A percentile compares a stretch with the other conserved stretches of the same genome.
Evolutionary conservation across 768 basidiomycete species (phyloP).

Genomic region (Holtermanniella nyarrowii): DNA sequence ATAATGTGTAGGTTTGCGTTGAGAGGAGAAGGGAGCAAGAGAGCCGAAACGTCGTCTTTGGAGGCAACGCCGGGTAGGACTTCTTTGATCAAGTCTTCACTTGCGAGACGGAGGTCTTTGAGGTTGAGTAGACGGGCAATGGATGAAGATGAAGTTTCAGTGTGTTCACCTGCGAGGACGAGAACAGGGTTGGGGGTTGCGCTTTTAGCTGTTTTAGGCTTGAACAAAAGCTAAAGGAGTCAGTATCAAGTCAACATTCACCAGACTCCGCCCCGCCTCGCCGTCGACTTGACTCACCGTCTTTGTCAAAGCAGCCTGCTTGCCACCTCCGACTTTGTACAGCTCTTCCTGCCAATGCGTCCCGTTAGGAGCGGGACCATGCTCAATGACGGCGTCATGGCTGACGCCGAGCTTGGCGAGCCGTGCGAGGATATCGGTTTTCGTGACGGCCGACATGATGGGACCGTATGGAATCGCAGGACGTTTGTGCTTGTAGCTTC

Average conservation of each 20-base stretch:
- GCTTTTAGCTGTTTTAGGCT: slow-evolving; percentile 89
- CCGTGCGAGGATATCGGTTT: slow-evolving; percentile 24
- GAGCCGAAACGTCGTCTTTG: slow-evolving; percentile 76
- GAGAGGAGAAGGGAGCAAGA: slow-evolving; percentile 59
- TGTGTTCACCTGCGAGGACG: slow-evolving; percentile 71
- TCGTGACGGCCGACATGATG: slow-evolving; percentile 24
- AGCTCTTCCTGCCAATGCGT: slow-evolving; percentile 68
- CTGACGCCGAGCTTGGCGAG: slow-evolving; percentile 23
- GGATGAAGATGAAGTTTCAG: slow-evolving; percentile 67
- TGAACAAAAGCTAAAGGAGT: slow-evolving; percentile 63
- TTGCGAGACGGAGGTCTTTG: slow-evolving; percentile 78
- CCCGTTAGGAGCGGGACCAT: slow-evolving; percentile 58
- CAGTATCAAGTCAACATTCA: background rate
- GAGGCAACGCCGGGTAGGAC: slow-evolving; percentile 59
- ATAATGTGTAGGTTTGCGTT: slow-evolving; percentile 58
- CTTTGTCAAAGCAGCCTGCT: slow-evolving; percentile 25
- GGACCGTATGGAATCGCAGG: slow-evolving; percentile 1
- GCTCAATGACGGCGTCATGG: slow-evolving; percentile 44
- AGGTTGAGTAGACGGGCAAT: slow-evolving; percentile 58
- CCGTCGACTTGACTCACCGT: slow-evolving; percentile 22
- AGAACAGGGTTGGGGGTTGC: slow-evolving; percentile 75
- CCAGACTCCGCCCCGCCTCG: slow-evolving; percentile 40
- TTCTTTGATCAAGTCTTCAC: slow-evolving; percentile 73
- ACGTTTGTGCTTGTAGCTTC: slow-evolving; percentile 10
- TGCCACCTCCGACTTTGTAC: slow-evolving; percentile 35